Evolutionary conservation across 2,329 filamentous ascomycete species (phyloP).

Genomic region (Diplodia mutila): DNA sequence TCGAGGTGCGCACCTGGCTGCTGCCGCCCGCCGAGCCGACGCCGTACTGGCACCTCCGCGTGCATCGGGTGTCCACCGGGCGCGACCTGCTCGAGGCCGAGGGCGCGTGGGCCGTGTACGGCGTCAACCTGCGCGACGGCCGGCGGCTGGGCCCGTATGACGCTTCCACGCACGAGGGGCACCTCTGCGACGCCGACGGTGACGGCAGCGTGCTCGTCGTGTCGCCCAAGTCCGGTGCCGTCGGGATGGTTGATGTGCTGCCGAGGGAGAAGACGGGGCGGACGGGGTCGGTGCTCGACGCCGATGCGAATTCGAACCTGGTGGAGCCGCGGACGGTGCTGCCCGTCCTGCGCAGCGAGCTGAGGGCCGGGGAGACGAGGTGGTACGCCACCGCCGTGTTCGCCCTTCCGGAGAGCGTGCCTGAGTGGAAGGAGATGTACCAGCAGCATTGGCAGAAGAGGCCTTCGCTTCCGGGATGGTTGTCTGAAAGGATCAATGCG

Average conservation of each 20-base stretch:
- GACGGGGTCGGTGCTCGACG: conserved; percentile 60
- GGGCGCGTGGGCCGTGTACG: conserved; percentile 71
- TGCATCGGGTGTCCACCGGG: conserved; percentile 63
- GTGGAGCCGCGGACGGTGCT: conserved; percentile 73
- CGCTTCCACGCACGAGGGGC: conserved; percentile 47
- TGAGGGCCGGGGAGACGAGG: conserved; percentile 60
- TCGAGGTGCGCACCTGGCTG: conserved; percentile 67
- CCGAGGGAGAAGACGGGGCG: conserved; percentile 58
- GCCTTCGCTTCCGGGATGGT: conserved; percentile 34
- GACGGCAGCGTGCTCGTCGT: conserved; percentile 41
- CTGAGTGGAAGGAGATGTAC: conserved; percentile 17
- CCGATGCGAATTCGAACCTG: conserved; percentile 79
- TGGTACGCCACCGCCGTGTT: conserved; percentile 76
- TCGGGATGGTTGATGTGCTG: conserved; percentile 55
- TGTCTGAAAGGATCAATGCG: conserved; percentile 28
- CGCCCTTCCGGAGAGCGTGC: conserved; percentile 58
- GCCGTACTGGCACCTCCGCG: conserved; percentile 70
- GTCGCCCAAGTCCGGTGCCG: conserved; percentile 54
- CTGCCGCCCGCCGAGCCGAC: conserved; percentile 64
- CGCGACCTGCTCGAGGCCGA: conserved; percentile 72
- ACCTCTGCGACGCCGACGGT: conserved; percentile 35
- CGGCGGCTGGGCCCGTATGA: conserved; percentile 53
- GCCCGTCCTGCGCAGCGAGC: conserved; percentile 67
- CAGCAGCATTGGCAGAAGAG: conserved; percentile 40
- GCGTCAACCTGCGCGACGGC: conserved; percentile 64